Evolutionary conservation across 1,284 basidiomycete genomes (phyloP), one percentile per base, ranked within the genome.

Genomic region (Coniophora puteana): DNA sequence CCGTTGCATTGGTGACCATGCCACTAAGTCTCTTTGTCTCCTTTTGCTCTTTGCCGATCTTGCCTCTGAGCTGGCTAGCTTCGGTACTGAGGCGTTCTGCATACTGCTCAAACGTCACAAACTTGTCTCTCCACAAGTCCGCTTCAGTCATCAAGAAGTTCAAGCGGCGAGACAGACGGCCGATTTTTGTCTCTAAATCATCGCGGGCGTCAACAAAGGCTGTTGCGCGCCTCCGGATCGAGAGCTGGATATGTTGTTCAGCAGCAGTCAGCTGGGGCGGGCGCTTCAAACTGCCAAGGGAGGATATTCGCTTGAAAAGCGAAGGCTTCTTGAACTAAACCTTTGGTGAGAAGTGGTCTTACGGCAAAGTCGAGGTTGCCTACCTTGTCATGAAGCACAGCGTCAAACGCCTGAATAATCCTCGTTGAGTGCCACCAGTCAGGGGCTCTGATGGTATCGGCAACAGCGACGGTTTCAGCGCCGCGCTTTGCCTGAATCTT

Each of bases 131-230:
- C 89, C 89, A 93, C 31, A 93, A 68, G 57, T 93, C 89, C 12
- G 80, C 83, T 63, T 93, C 89, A 5, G 87, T 90, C 87, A 93
- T 91, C 52, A 93, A 69, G 71, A 93, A 93, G 66, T 93, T 92
- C 50, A 93, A 75, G 29, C 89, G 74, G 45, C 87, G 76, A 32
- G 83, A 86, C 27, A 91, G 71, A 33, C 87, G 79, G 26, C 88
- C 88, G 50, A 91, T 90, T 72, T 91, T 93, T 40, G 88, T 88
- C 69, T 93, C 91, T 20, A 93, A 76, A 54, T 93, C 89, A 58
- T 93, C 91, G 34, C 91, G 80, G 13, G 91, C 89, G 56, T 96
- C 93, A 28, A 95, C 92, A 54, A 95, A 95, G 40, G 90, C 90
- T 8, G 81, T 85, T 7, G 91, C 90, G 35, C 90, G 84, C 63